These are phyloP conservation scores for Ustilago vetiveriae DNA, from an alignment of 1,284 basidiomycete genomes.

Conservation along the genomic window DNA sequence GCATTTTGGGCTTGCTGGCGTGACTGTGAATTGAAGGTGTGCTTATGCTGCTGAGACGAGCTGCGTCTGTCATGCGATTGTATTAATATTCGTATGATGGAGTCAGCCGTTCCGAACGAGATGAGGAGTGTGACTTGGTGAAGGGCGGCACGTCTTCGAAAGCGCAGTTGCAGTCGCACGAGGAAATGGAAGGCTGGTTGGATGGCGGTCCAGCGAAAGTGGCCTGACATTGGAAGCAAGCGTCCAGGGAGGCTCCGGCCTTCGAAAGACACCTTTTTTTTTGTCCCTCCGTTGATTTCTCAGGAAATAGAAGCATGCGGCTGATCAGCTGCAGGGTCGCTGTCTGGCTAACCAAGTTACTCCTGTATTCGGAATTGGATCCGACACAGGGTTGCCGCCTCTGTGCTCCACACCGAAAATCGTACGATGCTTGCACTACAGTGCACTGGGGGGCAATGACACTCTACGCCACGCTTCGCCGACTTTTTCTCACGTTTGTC, in stretches of 20 bases:
- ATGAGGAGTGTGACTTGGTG: background rate
- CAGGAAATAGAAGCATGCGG: background rate
- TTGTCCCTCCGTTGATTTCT: background rate
- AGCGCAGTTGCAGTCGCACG: too few relatives aligned
- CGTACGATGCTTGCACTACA: slow-evolving; percentile 36
- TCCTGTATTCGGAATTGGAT: background rate
- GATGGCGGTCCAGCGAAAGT: slow-evolving; percentile 4
- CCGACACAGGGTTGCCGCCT: background rate
- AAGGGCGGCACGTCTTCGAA: background rate
- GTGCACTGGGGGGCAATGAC: too few relatives aligned
- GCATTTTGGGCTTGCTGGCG: background rate
- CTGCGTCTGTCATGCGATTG: too few relatives aligned
- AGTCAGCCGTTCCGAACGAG: too few relatives aligned
- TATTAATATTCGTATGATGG: too few relatives aligned
- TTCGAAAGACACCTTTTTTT: background rate
- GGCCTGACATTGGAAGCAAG: slow-evolving; percentile 5
- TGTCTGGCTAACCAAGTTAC: background rate
- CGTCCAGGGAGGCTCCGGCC: background rate
- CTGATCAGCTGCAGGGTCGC: slow-evolving; percentile 6
- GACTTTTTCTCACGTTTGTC: background rate
- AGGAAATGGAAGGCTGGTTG: background rate
- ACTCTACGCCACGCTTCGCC: slow-evolving; percentile 1
- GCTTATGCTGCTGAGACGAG: too few relatives aligned
- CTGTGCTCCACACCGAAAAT: slow-evolving; percentile 19
- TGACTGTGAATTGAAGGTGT: too few relatives aligned